Percentiles rank a stretch among this genome's conserved stretches.
Conservation (phyloP, 352 stramenopile species). For the Phytophthora litchii region DNA sequence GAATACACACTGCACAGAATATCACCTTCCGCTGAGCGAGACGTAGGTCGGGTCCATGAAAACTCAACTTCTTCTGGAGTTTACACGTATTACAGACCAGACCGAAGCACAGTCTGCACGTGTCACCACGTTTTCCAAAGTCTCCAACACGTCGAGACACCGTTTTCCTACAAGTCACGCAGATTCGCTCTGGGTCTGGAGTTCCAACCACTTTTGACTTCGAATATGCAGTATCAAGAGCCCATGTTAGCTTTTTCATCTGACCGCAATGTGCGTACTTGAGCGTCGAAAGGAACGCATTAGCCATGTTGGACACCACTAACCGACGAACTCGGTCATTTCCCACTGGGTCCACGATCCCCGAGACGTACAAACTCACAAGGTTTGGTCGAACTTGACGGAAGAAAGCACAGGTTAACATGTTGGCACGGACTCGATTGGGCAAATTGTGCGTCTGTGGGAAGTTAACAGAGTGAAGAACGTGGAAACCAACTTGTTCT, state of each 20-base stretch:
- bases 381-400: constrained; percentile 45
- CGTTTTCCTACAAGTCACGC: constrained; percentile 22
- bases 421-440: constrained; percentile 48
- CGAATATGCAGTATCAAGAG: constrained; percentile 21
- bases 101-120: constrained; percentile 27
- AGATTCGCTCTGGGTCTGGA: constrained; percentile 25
- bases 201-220: constrained; percentile 22
- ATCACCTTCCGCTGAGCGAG: constrained; percentile 26
- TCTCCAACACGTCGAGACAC: constrained; percentile 14
- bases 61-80: constrained; percentile 31
- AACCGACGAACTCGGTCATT: constrained; percentile 27
- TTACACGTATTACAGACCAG: constrained; percentile 26
- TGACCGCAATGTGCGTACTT: constrained; percentile 34
- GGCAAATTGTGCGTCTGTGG: constrained; percentile 17
- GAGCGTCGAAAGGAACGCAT: constrained; percentile 16
- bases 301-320: constrained; percentile 25
- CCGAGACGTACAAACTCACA: constrained; percentile 47
- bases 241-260: constrained; percentile 40
- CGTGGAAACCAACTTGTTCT: constrained; percentile 33
- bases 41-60: constrained; percentile 17
- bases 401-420: constrained; percentile 54
- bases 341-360: constrained; percentile 30
- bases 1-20: constrained; percentile 38
- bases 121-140: constrained; percentile 14
- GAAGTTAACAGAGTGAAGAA: constrained; percentile 28